These are phyloP conservation scores for Seiridium cupressi DNA, from an alignment of 2,329 filamentous ascomycete genomes.

Conservation along the genomic window DNA sequence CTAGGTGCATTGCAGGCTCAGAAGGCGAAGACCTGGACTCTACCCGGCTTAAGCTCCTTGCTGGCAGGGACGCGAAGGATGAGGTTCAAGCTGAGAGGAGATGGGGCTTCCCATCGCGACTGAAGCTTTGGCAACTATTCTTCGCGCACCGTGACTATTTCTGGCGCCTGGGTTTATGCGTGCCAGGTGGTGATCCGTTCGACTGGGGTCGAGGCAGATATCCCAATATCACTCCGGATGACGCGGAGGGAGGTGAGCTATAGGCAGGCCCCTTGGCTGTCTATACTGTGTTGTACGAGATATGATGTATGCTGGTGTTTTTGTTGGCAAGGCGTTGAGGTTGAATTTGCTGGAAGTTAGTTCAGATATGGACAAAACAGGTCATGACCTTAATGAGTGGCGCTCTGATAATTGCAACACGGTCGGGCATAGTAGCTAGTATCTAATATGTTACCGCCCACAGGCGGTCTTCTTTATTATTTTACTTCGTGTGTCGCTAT, in stretches of 20 bases:
- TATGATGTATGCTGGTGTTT: neutral
- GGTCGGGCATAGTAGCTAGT: no score
- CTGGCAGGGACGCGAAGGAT: slow-evolving; percentile 9
- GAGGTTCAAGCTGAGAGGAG: slow-evolving; percentile 37
- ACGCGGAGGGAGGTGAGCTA: slow-evolving; percentile 28
- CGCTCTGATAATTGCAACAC: no score
- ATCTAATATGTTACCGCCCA: no score
- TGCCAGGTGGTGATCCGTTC: slow-evolving; percentile 73
- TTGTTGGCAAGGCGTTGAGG: neutral
- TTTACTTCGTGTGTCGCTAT: no score
- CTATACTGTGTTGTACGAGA: neutral
- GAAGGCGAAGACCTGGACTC: slow-evolving; percentile 33
- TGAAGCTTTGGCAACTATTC: slow-evolving; percentile 88
- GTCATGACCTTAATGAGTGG: no score
- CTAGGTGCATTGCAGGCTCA: slow-evolving; percentile 66
- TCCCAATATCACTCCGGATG: slow-evolving; percentile 31
- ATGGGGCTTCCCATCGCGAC: slow-evolving; percentile 56
- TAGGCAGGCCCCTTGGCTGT: slow-evolving; percentile 18
- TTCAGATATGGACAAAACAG: neutral
- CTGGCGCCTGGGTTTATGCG: slow-evolving; percentile 85
- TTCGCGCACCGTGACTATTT: slow-evolving; percentile 97
- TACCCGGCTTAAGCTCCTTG: slow-evolving; percentile 19
- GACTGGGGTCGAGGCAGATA: slow-evolving; percentile 61
- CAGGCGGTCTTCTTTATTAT: no score
- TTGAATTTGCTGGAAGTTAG: neutral